phyloP scores from a whole-genome alignment of 192 early-diverging fungal genomes.

The Haplosporangium gracile region DNA sequence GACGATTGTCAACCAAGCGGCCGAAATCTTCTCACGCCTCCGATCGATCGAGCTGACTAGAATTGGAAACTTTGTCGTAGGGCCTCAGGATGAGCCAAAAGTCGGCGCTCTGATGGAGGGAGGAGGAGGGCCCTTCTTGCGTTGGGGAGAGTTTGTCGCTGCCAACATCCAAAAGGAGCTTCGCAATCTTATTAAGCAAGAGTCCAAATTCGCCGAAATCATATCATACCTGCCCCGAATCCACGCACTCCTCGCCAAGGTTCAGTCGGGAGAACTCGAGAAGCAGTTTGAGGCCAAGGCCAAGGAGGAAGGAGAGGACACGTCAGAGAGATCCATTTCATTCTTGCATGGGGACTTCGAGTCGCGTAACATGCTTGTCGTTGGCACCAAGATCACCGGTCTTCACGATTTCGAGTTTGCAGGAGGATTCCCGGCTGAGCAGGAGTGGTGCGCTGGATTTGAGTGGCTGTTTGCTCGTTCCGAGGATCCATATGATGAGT shows the following conservation, averaged over 20 bases:
- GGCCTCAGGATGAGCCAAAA: background rate
- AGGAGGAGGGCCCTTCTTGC: conserved; percentile 34
- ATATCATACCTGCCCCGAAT: conserved; percentile 11
- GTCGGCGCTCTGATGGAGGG: conserved; percentile 47
- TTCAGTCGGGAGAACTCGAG: conserved; percentile 34
- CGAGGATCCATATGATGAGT: conserved; percentile 36
- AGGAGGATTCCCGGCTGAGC: conserved; percentile 43
- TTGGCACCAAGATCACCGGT: conserved; percentile 31
- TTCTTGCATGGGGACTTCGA: conserved; percentile 49
- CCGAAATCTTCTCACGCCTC: conserved; percentile 27
- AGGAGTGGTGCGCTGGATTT: conserved; percentile 53
- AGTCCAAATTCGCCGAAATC: conserved; percentile 11
- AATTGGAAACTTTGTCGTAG: conserved; percentile 38
- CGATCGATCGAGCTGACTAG: conserved; percentile 21
- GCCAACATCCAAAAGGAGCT: conserved; percentile 34
- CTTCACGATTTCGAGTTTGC: conserved; percentile 53
- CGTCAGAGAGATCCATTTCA: conserved; percentile 10
- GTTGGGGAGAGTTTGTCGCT: conserved; percentile 35
- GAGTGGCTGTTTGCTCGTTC: conserved; percentile 43
- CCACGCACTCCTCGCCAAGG: conserved; percentile 26
- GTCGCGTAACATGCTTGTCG: conserved; percentile 38
- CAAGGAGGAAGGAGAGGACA: background rate
- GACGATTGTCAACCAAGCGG: conserved; percentile 19
- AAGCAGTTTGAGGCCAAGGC: conserved; percentile 10
- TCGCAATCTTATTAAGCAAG: background rate